phyloP scores from a whole-genome alignment of 305 asterid genomes.

The Fraxinus sp. region DNA sequence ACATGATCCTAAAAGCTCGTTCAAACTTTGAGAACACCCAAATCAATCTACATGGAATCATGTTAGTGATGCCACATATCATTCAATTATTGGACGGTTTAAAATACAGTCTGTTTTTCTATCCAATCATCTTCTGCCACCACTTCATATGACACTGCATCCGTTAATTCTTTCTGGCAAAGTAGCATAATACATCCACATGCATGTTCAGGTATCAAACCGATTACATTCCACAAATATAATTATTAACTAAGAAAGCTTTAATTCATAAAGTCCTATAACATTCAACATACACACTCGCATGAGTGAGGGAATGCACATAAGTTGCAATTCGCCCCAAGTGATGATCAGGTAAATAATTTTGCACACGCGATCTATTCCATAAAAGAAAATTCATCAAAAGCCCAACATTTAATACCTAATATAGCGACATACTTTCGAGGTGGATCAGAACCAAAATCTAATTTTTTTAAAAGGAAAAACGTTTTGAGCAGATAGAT shows the following conservation, averaged over 20 bases:
- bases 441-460: neutral
- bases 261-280: neutral
- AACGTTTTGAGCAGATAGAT: neutral
- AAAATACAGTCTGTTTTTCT: no score
- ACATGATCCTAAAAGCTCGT: neutral
- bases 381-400: neutral
- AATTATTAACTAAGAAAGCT: neutral
- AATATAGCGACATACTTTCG: neutral
- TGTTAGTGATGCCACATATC: no score
- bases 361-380: neutral
- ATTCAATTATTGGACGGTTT: no score
- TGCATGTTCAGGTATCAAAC: neutral
- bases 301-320: neutral
- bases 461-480: neutral
- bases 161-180: no score
- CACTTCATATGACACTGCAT: no score
- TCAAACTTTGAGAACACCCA: neutral
- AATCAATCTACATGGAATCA: neutral
- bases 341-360: neutral
- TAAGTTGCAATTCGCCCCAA: neutral
- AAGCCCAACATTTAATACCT: neutral
- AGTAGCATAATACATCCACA: no score
- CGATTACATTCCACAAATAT: neutral
- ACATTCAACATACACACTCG: neutral
- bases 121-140: no score